Conservation (phyloP, 768 basidiomycete genomes). For the Termitomyces sp. region DNA sequence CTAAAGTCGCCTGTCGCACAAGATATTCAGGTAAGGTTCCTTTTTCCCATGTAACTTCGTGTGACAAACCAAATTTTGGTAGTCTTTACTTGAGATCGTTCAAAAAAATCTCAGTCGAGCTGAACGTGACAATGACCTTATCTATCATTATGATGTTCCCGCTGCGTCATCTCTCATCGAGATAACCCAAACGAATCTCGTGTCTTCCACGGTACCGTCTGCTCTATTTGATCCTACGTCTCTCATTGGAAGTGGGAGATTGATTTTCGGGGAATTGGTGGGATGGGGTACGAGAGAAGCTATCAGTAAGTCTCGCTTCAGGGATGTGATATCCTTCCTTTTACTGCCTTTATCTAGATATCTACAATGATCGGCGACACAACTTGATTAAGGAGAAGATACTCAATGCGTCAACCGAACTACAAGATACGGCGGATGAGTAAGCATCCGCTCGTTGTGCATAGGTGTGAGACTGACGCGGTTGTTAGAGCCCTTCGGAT, state of each 20-base stretch:
- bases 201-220: constrained; percentile 48
- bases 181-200: constrained; percentile 63
- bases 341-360: constrained; percentile 37
- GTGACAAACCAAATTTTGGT: not conserved
- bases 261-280: constrained; percentile 71
- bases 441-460: constrained; percentile 25
- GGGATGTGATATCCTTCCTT: not conserved
- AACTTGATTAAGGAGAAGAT: constrained; percentile 68
- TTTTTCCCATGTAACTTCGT: not conserved
- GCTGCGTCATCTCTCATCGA: constrained; percentile 58
- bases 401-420: constrained; percentile 47
- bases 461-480: not conserved
- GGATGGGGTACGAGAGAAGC: constrained; percentile 88
- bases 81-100: constrained; percentile 76
- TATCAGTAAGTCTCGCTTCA: constrained; percentile 52
- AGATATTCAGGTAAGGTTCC: constrained; percentile 65
- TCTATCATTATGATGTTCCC: constrained; percentile 89
- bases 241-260: constrained; percentile 44
- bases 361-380: constrained; percentile 81
- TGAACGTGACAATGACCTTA: constrained; percentile 88
- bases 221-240: constrained; percentile 53
- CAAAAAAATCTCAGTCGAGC: constrained; percentile 65
- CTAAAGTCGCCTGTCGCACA: constrained; percentile 60
- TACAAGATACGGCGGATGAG: constrained; percentile 60
- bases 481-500: constrained; percentile 54